Conservation (phyloP, 2,329 filamentous ascomycete species). For the Xylaria multiplex region DNA sequence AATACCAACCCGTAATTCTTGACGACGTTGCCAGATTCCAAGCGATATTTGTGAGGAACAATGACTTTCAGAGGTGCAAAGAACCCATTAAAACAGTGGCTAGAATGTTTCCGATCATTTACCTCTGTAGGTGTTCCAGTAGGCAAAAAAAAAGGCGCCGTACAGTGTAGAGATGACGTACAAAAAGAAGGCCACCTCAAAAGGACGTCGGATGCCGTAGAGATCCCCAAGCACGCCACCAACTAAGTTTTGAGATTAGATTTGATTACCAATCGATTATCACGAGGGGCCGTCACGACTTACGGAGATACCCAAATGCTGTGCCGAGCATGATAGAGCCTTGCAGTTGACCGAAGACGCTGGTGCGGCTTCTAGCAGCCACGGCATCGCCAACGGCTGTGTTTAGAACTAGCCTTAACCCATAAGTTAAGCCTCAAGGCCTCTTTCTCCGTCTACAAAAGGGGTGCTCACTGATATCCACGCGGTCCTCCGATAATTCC, state of each 20-base stretch:
- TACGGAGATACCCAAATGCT: conserved; percentile 69
- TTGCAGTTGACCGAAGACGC: conserved; percentile 70
- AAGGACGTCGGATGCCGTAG: conserved; percentile 71
- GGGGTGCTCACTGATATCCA: conserved; percentile 64
- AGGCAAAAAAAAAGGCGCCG: conserved; percentile 55
- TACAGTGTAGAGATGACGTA: conserved; percentile 61
- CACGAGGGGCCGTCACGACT: conserved; percentile 32
- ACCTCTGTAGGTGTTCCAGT: conserved; percentile 41
- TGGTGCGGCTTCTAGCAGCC: conserved; percentile 67
- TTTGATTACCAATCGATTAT: neutral
- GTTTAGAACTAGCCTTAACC: conserved; percentile 66
- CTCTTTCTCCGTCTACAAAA: neutral
- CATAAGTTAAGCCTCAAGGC: neutral
- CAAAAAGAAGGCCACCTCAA: conserved; percentile 69
- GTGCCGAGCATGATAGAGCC: conserved; percentile 75
- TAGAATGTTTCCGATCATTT: conserved; percentile 37
- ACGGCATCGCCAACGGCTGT: conserved; percentile 74
- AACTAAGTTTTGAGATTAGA: conserved; percentile 47
- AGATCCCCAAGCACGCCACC: conserved; percentile 73
- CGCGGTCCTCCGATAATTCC: conserved; percentile 74
- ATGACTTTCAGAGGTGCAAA: conserved; percentile 72
- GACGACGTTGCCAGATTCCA: conserved; percentile 59
- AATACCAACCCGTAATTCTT: conserved; percentile 71
- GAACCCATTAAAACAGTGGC: conserved; percentile 61
- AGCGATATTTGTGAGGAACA: conserved; percentile 64